Base-by-base conservation (phyloP, 306 rosid genomes). In the Arachis stenosperma region DNA sequence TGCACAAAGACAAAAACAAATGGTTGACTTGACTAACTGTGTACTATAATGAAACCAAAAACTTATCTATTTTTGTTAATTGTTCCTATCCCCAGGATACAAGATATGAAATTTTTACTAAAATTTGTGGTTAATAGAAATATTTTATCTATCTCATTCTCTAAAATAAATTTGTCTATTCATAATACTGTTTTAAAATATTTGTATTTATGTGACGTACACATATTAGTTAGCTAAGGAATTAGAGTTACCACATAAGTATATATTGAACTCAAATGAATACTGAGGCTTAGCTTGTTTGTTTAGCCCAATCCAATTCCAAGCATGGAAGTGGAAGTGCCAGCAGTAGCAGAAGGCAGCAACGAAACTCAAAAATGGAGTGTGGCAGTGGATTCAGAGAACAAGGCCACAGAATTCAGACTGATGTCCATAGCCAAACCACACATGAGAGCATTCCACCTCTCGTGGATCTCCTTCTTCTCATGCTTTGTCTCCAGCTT, bases 391-490 rank as follows among this genome's bases (percentile, higher is more conserved):
- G 98, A 93, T 63, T 89, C 94, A 1, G 98, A 93, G 59, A 74
- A 93, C 87, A 93, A 91, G 77, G 80, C 98, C 42, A 91, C 94
- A 0, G 84, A 57, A 57, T 89, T 93, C 81, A 76, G 89, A 39
- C 48, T 91, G 9, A 85, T 89, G 58, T 90, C 98, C 4, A 7
- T 75, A 1, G 84, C 92, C 0, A 81, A 86, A 9, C 97, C 98
- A 7, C 98, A 91, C 89, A 93, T 90, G 98, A 74, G 92, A 3
- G 89, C 98, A 2, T 93, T 93, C 15, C 98, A 93, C 61, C 82
- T 88, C 2, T 91, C 98, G 0, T 93, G 97, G 98, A 7, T 89
- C 57, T 89, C 97, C 7, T 94, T 91, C 90, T 86, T 91, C 36
- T 6, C 90, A 4, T 89, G 98, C 43, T 93, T 93, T 41, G 88